Percentiles rank a stretch among this genome's conserved stretches.
phyloP scores from a whole-genome alignment of 345 rosid species.

The Carallia brachiata region DNA sequence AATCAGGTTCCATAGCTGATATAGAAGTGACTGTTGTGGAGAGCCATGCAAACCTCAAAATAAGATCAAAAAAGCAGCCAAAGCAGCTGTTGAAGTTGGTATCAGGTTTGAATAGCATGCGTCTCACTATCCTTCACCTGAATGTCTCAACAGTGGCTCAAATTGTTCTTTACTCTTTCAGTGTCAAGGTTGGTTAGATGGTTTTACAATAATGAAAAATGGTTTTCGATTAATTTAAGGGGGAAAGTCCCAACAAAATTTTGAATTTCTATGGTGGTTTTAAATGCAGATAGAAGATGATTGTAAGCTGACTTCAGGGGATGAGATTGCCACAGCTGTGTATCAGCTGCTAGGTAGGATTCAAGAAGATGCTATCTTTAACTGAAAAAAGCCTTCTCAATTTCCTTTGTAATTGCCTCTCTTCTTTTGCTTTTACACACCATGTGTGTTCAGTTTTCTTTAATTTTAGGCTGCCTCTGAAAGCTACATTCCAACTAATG shows the following conservation, averaged over 20 bases:
- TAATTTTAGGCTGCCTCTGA: constrained; percentile 22
- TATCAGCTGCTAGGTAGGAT: constrained; percentile 58
- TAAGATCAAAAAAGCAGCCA: constrained; percentile 63
- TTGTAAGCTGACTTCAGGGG: constrained; percentile 68
- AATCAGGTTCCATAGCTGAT: constrained; percentile 44
- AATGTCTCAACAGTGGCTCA: constrained; percentile 66
- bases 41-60: constrained; percentile 76
- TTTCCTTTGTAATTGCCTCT: neutral
- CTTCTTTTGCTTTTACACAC: constrained; percentile 6
- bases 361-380: constrained; percentile 43
- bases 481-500: constrained; percentile 21
- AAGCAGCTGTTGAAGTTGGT: constrained; percentile 68
- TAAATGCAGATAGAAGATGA: constrained; percentile 80
- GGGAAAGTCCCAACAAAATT: neutral
- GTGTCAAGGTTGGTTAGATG: constrained; percentile 64
- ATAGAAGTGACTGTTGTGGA: constrained; percentile 85
- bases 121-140: constrained; percentile 75
- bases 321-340: constrained; percentile 73
- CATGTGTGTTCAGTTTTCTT: constrained; percentile 16
- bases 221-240: neutral
- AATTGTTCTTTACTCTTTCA: constrained; percentile 66
- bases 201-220: neutral
- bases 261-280: neutral
- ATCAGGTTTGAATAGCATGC: constrained; percentile 58
- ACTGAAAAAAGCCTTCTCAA: neutral